A percentile compares a stretch with the other conserved stretches of the same genome.
Evolutionary conservation across 2,329 filamentous ascomycete species (phyloP).

Genomic region (Cercospora canescens): DNA sequence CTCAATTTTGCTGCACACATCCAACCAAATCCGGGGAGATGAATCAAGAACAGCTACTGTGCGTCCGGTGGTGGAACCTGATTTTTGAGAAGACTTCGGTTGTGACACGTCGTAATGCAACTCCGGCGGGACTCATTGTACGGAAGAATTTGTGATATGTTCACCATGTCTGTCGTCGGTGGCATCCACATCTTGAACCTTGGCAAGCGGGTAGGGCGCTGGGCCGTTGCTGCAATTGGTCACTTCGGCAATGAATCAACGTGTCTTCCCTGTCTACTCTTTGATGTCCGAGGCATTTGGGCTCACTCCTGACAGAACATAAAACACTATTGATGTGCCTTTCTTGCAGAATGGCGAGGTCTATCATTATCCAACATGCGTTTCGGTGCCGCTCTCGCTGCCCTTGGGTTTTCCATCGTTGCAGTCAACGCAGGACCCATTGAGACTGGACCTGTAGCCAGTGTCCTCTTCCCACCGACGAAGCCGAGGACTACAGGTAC

Average conservation of each 20-base stretch:
- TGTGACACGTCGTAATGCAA: background rate
- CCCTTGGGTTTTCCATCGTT: background rate
- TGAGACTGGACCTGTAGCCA: background rate
- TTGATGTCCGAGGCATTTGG: constrained; percentile 4
- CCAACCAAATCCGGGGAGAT: background rate
- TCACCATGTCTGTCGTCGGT: background rate
- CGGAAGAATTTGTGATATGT: background rate
- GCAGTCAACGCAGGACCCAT: background rate
- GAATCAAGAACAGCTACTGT: background rate
- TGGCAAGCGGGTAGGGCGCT: background rate
- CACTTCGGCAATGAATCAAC: background rate
- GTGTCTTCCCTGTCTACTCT: background rate
- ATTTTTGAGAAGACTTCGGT: background rate
- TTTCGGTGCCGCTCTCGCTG: background rate
- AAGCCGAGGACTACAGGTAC: background rate
- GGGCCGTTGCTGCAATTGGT: background rate
- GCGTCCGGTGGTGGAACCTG: background rate
- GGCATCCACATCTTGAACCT: background rate
- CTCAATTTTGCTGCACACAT: background rate
- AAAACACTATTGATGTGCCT: background rate
- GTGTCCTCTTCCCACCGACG: background rate
- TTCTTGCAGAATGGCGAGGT: background rate
- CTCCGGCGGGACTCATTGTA: background rate
- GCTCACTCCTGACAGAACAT: background rate
- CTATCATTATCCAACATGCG: background rate